These are phyloP conservation scores for Naumovozyma dairenensis DNA, from an alignment of 805 yeast genomes.

Conservation along the genomic window DNA sequence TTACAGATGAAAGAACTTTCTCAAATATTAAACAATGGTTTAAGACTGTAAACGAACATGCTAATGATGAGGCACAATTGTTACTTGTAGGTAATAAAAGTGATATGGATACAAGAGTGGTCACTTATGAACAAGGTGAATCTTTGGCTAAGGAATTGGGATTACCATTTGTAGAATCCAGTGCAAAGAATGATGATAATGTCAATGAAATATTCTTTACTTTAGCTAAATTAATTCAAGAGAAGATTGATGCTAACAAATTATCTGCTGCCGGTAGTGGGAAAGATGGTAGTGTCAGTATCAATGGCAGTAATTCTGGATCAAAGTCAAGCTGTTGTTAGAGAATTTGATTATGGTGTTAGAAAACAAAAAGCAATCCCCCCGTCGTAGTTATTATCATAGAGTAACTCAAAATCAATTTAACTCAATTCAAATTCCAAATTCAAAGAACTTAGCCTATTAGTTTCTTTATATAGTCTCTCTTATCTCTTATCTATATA, in stretches of 20 bases:
- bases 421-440: no score
- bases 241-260: conserved; percentile 47
- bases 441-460: no score
- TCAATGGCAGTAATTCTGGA: conserved; percentile 30
- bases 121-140: conserved; percentile 83
- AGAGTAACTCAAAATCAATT: no score
- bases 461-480: no score
- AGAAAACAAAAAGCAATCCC: no score
- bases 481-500: no score
- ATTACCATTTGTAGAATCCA: conserved; percentile 88
- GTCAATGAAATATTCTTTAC: conserved; percentile 89
- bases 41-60: conserved; percentile 91
- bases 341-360: no score
- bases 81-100: conserved; percentile 93
- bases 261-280: conserved; percentile 42
- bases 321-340: conserved; percentile 46
- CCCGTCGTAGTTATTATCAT: no score
- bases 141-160: conserved; percentile 77
- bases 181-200: conserved; percentile 87
- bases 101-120: conserved; percentile 83
- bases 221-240: conserved; percentile 78
- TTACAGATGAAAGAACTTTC: conserved; percentile 83
- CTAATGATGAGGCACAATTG: conserved; percentile 90
- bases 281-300: conserved; percentile 33
- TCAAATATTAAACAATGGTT: conserved; percentile 91